These are phyloP conservation scores for Neonectria faginata DNA, from an alignment of 2,329 filamentous ascomycete genomes.

Conservation along the genomic window DNA sequence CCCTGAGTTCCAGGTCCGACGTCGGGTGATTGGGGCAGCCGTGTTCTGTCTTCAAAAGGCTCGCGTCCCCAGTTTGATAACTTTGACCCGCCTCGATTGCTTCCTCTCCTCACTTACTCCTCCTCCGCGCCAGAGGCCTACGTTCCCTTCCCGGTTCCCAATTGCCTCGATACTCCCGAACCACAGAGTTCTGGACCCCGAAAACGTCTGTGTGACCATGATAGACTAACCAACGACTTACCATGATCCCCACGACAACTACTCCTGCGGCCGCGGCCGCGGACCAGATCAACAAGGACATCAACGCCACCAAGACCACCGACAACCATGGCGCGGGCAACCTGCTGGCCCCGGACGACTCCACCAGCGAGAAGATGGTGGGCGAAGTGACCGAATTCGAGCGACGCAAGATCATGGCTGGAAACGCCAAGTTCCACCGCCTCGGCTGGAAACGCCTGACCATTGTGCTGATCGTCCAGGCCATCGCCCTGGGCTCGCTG, in stretches of 20 bases:
- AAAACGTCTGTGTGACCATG: conserved; percentile 30
- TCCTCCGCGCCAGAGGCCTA: not conserved
- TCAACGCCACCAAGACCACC: conserved; percentile 4
- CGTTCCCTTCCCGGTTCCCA: not conserved
- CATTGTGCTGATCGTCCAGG: conserved; percentile 36
- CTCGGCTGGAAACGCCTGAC: conserved; percentile 37
- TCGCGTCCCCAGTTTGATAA: not conserved
- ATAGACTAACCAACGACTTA: conserved; percentile 23
- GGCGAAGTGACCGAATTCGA: conserved; percentile 36
- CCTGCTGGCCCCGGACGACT: conserved; percentile 15
- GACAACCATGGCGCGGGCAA: conserved; percentile 6
- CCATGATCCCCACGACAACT: conserved; percentile 29
- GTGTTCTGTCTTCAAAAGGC: conserved; percentile 16
- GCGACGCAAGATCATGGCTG: conserved; percentile 33
- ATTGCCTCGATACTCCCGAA: not conserved
- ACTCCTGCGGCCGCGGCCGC: conserved; percentile 23
- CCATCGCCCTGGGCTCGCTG: conserved; percentile 36
- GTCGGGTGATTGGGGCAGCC: conserved; percentile 12
- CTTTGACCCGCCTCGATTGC: not conserved
- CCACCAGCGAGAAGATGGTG: conserved; percentile 29
- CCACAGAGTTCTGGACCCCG: conserved; percentile 18
- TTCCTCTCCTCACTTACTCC: not conserved
- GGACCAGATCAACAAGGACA: conserved; percentile 14
- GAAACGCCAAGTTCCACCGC: conserved; percentile 35
- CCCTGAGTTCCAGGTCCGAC: conserved; percentile 13